Evolutionary conservation across 2,329 filamentous ascomycete genomes (phyloP).

Genomic region (Claviceps digitariae): DNA sequence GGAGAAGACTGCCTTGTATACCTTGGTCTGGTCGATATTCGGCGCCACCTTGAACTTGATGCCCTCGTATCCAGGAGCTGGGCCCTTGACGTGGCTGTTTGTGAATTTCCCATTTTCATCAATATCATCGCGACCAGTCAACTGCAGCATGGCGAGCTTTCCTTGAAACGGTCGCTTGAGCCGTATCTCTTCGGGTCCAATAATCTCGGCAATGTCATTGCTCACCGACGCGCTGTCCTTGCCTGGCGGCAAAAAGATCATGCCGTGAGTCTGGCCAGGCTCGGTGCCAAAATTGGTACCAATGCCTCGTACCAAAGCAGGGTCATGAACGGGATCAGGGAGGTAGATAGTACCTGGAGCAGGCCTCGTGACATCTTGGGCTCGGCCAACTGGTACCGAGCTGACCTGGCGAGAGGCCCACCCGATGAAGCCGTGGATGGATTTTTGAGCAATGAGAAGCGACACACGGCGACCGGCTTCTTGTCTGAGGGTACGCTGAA

Average conservation of each 20-base stretch:
- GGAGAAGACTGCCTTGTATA: conserved; percentile 87
- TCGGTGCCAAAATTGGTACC: conserved; percentile 68
- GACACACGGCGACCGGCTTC: conserved; percentile 82
- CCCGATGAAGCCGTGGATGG: conserved; percentile 86
- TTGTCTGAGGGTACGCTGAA: conserved; percentile 78
- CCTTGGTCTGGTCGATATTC: conserved; percentile 84
- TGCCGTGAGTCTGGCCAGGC: conserved; percentile 63
- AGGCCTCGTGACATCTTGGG: conserved; percentile 76
- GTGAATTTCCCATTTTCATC: conserved; percentile 51
- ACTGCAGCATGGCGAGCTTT: conserved; percentile 58
- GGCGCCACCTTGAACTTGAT: conserved; percentile 79
- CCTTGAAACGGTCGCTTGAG: conserved; percentile 82
- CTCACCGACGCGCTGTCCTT: conserved; percentile 66
- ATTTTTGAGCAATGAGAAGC: conserved; percentile 90
- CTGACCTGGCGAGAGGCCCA: conserved; percentile 74
- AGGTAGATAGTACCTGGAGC: conserved; percentile 73
- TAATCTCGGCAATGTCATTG: conserved; percentile 70
- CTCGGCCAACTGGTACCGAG: conserved; percentile 82
- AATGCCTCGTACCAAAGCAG: conserved; percentile 63
- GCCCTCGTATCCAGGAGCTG: conserved; percentile 54
- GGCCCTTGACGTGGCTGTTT: conserved; percentile 38
- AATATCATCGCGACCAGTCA: conserved; percentile 68
- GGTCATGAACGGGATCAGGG: conserved; percentile 74
- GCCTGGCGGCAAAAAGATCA: conserved; percentile 74
- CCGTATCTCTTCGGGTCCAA: conserved; percentile 66